phyloP scores from a whole-genome alignment of 106 monocot genomes.

The Gastrodia elata region DNA sequence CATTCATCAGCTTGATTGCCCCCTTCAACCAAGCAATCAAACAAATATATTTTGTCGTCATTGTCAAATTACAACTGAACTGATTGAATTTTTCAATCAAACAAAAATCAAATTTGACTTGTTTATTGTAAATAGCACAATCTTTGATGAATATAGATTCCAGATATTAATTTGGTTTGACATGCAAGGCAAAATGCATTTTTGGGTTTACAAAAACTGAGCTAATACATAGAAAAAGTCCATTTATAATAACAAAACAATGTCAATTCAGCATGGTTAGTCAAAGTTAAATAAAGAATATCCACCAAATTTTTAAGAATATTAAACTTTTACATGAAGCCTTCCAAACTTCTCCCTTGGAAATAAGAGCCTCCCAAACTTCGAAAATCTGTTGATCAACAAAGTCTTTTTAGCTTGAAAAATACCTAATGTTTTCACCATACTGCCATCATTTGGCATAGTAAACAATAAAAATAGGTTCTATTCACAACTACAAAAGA shows the following conservation, averaged over 20 bases:
- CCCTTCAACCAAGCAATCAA: too few species aligned
- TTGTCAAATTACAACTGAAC: background rate
- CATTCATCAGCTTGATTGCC: background rate
- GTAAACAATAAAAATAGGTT: background rate
- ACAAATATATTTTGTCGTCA: background rate
- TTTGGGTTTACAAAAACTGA: background rate
- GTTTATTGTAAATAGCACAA: background rate
- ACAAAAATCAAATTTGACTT: background rate
- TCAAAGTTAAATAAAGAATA: background rate
- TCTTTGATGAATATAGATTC: background rate
- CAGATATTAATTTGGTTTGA: background rate
- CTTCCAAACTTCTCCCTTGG: background rate
- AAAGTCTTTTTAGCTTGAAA: background rate
- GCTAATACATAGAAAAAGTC: too few species aligned
- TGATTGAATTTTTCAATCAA: background rate
- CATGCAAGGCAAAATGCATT: background rate
- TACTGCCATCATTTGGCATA: background rate
- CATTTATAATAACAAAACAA: background rate
- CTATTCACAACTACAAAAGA: background rate
- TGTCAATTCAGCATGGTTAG: background rate
- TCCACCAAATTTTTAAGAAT: background rate
- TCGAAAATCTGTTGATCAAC: background rate
- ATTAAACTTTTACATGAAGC: background rate
- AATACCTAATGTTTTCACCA: background rate
- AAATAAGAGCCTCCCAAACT: background rate